Conservation (phyloP, 768 basidiomycete species). For the Leccinellum rugosiceps region DNA sequence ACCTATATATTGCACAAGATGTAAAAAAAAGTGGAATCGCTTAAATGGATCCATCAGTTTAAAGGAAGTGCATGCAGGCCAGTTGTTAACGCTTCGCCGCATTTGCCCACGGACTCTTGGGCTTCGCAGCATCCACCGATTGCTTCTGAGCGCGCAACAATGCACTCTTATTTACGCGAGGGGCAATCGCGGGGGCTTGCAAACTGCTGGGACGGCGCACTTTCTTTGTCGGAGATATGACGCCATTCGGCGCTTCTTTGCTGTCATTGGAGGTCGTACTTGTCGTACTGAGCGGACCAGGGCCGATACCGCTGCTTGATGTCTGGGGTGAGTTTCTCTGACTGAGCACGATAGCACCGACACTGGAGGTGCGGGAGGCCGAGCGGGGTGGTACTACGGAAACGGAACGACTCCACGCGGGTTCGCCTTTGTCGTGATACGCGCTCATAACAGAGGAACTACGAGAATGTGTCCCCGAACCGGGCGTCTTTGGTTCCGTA, state of each 20-base stretch:
- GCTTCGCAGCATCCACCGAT: slow-evolving; percentile 34
- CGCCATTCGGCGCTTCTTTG: slow-evolving; percentile 17
- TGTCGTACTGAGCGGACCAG: slow-evolving; percentile 29
- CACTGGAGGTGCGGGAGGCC: slow-evolving; percentile 38
- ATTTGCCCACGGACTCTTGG: slow-evolving; percentile 33
- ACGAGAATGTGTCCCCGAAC: slow-evolving; percentile 36
- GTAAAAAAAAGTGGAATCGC: slow-evolving; percentile 14
- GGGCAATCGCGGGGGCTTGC: slow-evolving; percentile 57
- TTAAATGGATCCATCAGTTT: slow-evolving; percentile 4
- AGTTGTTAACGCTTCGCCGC: slow-evolving; percentile 24
- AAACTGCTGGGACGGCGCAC: slow-evolving; percentile 55
- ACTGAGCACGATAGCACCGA: slow-evolving; percentile 9
- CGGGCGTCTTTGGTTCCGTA: slow-evolving; percentile 39
- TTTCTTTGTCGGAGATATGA: slow-evolving; percentile 27
- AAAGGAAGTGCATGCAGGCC: neutral
- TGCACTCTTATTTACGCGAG: slow-evolving; percentile 74
- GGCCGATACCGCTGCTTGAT: slow-evolving; percentile 23
- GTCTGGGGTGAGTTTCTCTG: slow-evolving; percentile 28
- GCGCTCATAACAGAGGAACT: slow-evolving; percentile 40
- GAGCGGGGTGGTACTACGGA: slow-evolving; percentile 36
- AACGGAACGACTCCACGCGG: slow-evolving; percentile 13
- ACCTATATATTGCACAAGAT: slow-evolving; percentile 19
- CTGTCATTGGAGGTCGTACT: slow-evolving; percentile 24
- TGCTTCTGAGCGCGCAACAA: slow-evolving; percentile 66
- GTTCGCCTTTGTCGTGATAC: slow-evolving; percentile 19